Evolutionary conservation across 2,329 filamentous ascomycete species (phyloP).

Genomic region (Penicillium brevicompactum): DNA sequence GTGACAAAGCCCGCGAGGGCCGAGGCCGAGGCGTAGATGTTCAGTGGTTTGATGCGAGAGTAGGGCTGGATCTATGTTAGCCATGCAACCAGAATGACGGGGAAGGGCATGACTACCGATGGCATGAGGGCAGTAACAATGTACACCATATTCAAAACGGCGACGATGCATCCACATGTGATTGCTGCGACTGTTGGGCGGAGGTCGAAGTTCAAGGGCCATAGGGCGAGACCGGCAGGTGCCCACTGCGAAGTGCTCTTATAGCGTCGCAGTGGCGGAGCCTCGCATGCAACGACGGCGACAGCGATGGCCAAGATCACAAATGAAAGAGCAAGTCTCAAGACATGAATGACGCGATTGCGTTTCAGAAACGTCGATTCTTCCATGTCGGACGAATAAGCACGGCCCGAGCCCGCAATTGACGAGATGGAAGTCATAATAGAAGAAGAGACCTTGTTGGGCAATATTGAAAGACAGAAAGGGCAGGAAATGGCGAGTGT

Average conservation of each 20-base stretch:
- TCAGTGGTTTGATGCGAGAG: conserved; percentile 38
- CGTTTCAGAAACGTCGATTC: conserved; percentile 40
- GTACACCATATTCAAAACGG: conserved; percentile 35
- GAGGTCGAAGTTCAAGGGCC: conserved; percentile 46
- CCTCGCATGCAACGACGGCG: conserved; percentile 40
- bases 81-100: neutral
- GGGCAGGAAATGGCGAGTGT: conserved; percentile 1
- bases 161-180: conserved; percentile 40
- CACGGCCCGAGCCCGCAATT: conserved; percentile 31
- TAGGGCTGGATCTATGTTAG: conserved; percentile 31
- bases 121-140: conserved; percentile 35
- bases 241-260: conserved; percentile 38
- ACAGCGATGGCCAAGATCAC: conserved; percentile 33
- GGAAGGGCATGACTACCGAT: conserved; percentile 32
- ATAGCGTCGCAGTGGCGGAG: conserved; percentile 43
- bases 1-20: conserved; percentile 40
- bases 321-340: conserved; percentile 37
- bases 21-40: conserved; percentile 36
- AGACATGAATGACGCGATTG: conserved; percentile 35
- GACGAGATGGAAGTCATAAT: conserved; percentile 33
- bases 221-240: conserved; percentile 39
- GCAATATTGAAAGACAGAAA: conserved; percentile 1
- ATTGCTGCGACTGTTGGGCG: conserved; percentile 42
- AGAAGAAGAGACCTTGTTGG: conserved; percentile 2
- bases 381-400: conserved; percentile 38